These are phyloP conservation scores for Stemphylium beticola DNA, from an alignment of 2,329 filamentous ascomycete genomes.

Conservation along the genomic window DNA sequence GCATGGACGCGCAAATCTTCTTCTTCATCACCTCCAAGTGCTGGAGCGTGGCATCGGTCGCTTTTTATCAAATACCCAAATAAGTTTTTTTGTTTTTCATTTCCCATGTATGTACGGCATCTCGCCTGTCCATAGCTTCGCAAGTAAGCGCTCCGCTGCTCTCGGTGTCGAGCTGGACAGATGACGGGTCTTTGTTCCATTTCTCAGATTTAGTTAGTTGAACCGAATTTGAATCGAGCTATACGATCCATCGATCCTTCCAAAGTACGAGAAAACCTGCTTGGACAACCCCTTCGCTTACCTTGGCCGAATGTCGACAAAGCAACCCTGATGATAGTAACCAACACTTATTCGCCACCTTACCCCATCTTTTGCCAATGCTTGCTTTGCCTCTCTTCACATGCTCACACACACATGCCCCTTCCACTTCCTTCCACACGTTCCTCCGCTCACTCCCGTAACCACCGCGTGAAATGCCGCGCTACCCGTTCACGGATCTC, in stretches of 20 bases:
- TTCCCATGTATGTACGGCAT: slow-evolving; percentile 20
- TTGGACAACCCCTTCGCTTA: neutral
- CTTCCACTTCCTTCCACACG: neutral
- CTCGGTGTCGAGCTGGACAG: slow-evolving; percentile 39
- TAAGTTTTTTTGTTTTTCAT: slow-evolving; percentile 12
- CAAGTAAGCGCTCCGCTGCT: slow-evolving; percentile 35
- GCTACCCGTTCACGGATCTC: neutral
- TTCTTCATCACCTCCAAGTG: slow-evolving; percentile 43
- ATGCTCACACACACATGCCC: neutral
- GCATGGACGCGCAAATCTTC: slow-evolving; percentile 22
- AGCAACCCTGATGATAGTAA: neutral
- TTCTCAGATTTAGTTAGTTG: slow-evolving; percentile 2
- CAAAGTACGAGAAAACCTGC: neutral
- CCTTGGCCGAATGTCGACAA: neutral
- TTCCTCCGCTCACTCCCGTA: neutral
- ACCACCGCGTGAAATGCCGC: slow-evolving; percentile 2
- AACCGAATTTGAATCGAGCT: neutral
- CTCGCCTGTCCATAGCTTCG: slow-evolving; percentile 38
- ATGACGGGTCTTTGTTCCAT: slow-evolving; percentile 28
- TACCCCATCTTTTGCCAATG: neutral
- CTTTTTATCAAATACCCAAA: slow-evolving; percentile 33
- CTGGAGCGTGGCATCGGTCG: slow-evolving; percentile 44
- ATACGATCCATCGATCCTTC: neutral
- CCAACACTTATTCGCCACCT: neutral
- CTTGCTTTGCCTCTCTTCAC: neutral